A percentile compares a stretch with the other conserved stretches of the same genome.
Evolutionary conservation across 176 grass and related monocot species (phyloP).

Genomic region (Cocos nucifera): DNA sequence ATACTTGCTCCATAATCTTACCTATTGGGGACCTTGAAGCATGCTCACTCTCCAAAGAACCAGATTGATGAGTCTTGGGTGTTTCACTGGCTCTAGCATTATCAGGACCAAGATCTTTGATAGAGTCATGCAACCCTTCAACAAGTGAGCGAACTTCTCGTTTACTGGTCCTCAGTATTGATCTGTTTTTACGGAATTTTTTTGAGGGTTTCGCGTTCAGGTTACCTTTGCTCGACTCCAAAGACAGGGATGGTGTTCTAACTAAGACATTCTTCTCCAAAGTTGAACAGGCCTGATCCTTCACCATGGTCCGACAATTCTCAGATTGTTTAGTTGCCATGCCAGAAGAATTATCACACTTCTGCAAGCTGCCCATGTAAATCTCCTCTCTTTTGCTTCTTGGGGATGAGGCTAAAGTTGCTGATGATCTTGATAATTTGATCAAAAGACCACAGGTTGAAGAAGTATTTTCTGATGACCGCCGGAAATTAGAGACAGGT

Average conservation of each 20-base stretch:
- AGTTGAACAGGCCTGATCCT: not conserved
- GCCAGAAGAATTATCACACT: conserved; percentile 31
- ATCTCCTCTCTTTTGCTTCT: conserved; percentile 42
- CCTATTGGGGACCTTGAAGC: too few relatives aligned
- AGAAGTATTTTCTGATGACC: not conserved
- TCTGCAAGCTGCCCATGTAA: conserved; percentile 27
- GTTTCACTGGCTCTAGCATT: not conserved
- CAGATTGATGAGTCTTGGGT: too few relatives aligned
- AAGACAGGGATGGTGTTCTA: conserved; percentile 2
- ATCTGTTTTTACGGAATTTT: conserved; percentile 14
- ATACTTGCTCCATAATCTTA: too few relatives aligned
- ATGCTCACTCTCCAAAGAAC: too few relatives aligned
- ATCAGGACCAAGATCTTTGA: not conserved
- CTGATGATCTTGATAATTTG: conserved; percentile 45
- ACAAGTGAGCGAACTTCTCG: conserved; percentile 2
- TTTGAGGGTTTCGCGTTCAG: not conserved
- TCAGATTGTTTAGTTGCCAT: not conserved
- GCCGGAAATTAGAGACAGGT: conserved; percentile 3
- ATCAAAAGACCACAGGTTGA: conserved; percentile 18
- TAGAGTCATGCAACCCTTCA: not conserved
- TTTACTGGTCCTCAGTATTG: conserved; percentile 1
- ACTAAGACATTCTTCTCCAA: conserved; percentile 1
- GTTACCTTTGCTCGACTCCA: conserved; percentile 1
- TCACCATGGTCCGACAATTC: not conserved
- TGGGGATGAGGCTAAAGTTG: conserved; percentile 29